phyloP scores from a whole-genome alignment of 2,329 filamentous ascomycete genomes.

The Penicillium janthinellum region DNA sequence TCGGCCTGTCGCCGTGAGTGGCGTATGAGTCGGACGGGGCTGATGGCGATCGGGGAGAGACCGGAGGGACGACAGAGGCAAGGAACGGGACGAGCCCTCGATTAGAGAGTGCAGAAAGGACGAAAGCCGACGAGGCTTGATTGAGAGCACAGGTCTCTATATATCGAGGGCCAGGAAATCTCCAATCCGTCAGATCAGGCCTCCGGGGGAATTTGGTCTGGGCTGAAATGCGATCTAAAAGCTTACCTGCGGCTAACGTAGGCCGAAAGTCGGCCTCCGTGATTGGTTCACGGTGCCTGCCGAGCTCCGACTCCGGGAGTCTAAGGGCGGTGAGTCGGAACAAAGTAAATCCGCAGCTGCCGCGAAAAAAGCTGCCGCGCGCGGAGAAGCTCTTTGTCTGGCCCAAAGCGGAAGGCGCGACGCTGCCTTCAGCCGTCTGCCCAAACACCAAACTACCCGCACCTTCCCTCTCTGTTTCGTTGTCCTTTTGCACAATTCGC shows the following conservation, averaged over 20 bases:
- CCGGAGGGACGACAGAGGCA: constrained; percentile 19
- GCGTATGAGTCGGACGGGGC: constrained; percentile 4
- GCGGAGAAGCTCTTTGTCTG: constrained; percentile 18
- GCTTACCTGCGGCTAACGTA: constrained; percentile 25
- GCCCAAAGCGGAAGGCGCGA: constrained; percentile 8
- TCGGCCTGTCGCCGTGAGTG: neutral
- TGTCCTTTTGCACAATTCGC: neutral
- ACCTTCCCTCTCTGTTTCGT: neutral
- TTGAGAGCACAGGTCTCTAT: neutral
- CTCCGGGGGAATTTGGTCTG: constrained; percentile 7
- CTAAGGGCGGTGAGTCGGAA: constrained; percentile 19
- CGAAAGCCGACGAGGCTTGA: neutral
- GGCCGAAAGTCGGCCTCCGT: constrained; percentile 15
- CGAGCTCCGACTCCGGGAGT: constrained; percentile 14
- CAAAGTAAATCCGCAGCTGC: neutral
- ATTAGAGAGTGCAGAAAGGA: neutral
- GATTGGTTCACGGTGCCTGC: constrained; percentile 18
- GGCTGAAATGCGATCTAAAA: constrained; percentile 21
- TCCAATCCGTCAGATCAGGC: neutral
- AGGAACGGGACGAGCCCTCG: neutral
- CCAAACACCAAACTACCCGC: neutral
- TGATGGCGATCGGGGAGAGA: constrained; percentile 21
- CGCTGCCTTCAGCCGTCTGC: neutral
- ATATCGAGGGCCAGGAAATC: neutral
- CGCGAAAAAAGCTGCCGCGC: constrained; percentile 23